These are phyloP conservation scores for Mallotus nudiflorus DNA, from an alignment of 345 rosid genomes.

Conservation along the genomic window DNA sequence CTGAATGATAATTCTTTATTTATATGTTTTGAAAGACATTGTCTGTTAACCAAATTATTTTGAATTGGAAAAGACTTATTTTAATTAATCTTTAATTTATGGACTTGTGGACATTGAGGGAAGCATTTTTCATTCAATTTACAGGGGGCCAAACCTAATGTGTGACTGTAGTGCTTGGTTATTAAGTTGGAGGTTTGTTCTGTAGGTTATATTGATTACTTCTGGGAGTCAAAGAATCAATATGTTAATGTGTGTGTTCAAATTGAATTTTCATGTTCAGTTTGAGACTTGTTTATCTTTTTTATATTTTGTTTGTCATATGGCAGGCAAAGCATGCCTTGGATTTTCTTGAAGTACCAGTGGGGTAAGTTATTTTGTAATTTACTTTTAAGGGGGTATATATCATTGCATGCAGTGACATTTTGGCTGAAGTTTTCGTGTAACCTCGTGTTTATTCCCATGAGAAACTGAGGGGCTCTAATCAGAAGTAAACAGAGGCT, in stretches of 20 bases:
- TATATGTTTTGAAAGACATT: too few relatives aligned
- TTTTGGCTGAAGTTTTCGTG: background rate
- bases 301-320: background rate
- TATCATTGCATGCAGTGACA: background rate
- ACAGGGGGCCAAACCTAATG: too few relatives aligned
- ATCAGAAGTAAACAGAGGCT: background rate
- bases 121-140: too few relatives aligned
- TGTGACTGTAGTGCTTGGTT: too few relatives aligned
- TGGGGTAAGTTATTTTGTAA: constrained; percentile 49
- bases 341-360: constrained; percentile 76
- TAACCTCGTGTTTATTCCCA: background rate
- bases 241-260: background rate
- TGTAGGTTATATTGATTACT: too few relatives aligned
- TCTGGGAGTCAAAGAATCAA: too few relatives aligned
- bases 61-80: too few relatives aligned
- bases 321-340: constrained; percentile 75
- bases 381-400: background rate
- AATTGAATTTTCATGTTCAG: background rate
- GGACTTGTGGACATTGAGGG: too few relatives aligned
- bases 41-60: too few relatives aligned
- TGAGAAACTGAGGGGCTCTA: background rate
- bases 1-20: too few relatives aligned
- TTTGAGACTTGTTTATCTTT: background rate
- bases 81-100: too few relatives aligned
- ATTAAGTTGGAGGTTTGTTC: too few relatives aligned